Base-by-base conservation (phyloP, 1,139 yeast genomes). In the Zygosaccharomyces sapae region DNA sequence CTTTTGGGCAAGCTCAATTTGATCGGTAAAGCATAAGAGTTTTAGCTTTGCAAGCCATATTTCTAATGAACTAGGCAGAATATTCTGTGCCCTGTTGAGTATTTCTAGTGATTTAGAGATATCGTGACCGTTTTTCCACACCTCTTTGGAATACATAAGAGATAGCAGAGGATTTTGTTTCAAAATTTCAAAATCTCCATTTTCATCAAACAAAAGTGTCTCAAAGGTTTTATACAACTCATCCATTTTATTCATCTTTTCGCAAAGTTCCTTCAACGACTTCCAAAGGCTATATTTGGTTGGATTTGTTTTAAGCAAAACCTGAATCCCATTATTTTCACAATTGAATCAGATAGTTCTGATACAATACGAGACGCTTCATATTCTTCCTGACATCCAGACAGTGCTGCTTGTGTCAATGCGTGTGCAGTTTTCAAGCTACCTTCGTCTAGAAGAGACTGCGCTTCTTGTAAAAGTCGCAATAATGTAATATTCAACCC, bases 11-110 rank as follows among this genome's bases (percentile, higher is more conserved):
- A 64, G 58, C 0, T 68, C 69, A 41, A 61, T 67, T 30, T 74
- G 61, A 5, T 58, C 57, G 16, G 68, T 70, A 38, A 69, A 75
- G 34, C 68, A 68, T 50, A 86, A 87, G 35, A 88, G 67, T 53
- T 86, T 82, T 20, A 85, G 71, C 12, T 81, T 75, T 0, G 94
- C 94, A 40, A 83, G 68, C 88, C 90, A 83, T 4, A 88, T 65
- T 18, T 74, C 77, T 51, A 79, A 82, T 50, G 71, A 73, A 0
- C 68, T 55, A 0, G 82, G 77, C 22, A 72, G 63, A 10, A 59
- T 49, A 4, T 69, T 59, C 38, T 77, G 63, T 0, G 86, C 85
- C 7, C 70, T 65, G 3, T 68, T 59, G 5, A 88, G 66, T 1
- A 86, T 75, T 0, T 61, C 58, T 46, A 83, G 70, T 0, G 96